These are phyloP conservation scores for Globisporangium paroecandrum DNA, from an alignment of 352 stramenopile species.

Conservation along the genomic window DNA sequence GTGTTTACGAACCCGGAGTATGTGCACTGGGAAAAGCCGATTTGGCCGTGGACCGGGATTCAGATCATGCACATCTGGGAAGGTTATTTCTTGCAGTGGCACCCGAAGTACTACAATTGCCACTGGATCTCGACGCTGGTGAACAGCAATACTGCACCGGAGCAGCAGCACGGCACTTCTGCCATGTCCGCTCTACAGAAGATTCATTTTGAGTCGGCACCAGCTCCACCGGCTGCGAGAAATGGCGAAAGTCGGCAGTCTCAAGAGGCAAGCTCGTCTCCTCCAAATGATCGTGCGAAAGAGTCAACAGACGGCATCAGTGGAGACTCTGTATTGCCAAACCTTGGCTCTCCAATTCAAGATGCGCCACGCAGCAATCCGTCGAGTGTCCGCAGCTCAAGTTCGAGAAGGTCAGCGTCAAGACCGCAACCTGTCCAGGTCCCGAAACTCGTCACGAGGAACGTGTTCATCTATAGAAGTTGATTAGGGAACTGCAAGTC, in stretches of 20 bases:
- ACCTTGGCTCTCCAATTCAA: background rate
- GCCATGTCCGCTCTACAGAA: slow-evolving; percentile 5
- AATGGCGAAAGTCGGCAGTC: background rate
- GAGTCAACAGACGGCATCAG: background rate
- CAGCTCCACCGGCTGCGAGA: background rate
- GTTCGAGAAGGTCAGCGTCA: slow-evolving; percentile 3
- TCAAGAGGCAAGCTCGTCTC: background rate
- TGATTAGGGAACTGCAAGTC: slow-evolving; percentile 3
- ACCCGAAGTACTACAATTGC: slow-evolving; percentile 79
- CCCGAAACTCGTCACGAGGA: slow-evolving; percentile 19
- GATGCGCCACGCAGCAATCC: slow-evolving; percentile 12
- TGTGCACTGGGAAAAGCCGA: slow-evolving; percentile 38
- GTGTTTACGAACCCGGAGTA: slow-evolving; percentile 57
- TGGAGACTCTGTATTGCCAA: background rate
- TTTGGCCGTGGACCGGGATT: slow-evolving; percentile 78
- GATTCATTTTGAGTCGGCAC: slow-evolving; percentile 8
- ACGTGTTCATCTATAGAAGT: slow-evolving; percentile 23
- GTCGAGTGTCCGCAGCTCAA: slow-evolving; percentile 14
- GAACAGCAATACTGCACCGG: slow-evolving; percentile 14
- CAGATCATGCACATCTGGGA: slow-evolving; percentile 84
- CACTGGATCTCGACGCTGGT: slow-evolving; percentile 63
- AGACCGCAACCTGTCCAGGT: slow-evolving; percentile 8
- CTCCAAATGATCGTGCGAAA: slow-evolving; percentile 6
- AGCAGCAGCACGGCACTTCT: slow-evolving; percentile 8
- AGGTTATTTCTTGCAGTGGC: slow-evolving; percentile 84